Conservation (phyloP, 2,329 filamentous ascomycete species). For the Sclerotiophoma versabilis region DNA sequence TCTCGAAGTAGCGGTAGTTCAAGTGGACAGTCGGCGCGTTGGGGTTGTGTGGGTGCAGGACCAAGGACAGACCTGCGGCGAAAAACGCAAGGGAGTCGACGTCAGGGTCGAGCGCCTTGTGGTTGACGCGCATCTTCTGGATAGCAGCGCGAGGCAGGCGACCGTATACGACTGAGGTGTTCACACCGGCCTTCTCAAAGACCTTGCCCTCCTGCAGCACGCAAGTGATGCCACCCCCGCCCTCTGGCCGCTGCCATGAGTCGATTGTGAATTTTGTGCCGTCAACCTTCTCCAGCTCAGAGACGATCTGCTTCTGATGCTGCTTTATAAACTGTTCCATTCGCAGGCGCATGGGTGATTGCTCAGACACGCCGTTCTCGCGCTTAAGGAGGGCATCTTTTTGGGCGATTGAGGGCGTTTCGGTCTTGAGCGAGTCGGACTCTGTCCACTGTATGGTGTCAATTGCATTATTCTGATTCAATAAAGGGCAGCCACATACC, state of each 20-base stretch:
- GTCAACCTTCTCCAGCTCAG: slow-evolving; percentile 82
- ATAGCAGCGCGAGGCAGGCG: slow-evolving; percentile 87
- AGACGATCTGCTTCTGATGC: slow-evolving; percentile 87
- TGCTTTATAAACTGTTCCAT: slow-evolving; percentile 98
- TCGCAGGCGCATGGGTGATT: slow-evolving; percentile 93
- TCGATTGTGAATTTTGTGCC: slow-evolving; percentile 82
- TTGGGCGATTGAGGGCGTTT: slow-evolving; percentile 78
- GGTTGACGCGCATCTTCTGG: slow-evolving; percentile 82
- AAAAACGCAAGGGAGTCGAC: slow-evolving; percentile 93
- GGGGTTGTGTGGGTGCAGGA: slow-evolving; percentile 91
- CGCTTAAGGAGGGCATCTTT: slow-evolving; percentile 82
- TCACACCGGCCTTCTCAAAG: slow-evolving; percentile 97
- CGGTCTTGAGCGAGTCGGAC: slow-evolving; percentile 54
- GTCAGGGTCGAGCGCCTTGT: slow-evolving; percentile 83
- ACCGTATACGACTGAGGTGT: slow-evolving; percentile 94
- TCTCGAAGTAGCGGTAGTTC: slow-evolving; percentile 99
- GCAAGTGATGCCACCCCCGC: slow-evolving; percentile 92
- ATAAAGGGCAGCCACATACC: slow-evolving; percentile 51
- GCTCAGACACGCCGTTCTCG: slow-evolving; percentile 74
- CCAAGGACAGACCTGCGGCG: slow-evolving; percentile 89
- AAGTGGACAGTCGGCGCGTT: slow-evolving; percentile 98
- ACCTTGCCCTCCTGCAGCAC: slow-evolving; percentile 95
- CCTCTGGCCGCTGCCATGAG: slow-evolving; percentile 85
- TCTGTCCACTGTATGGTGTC: slow-evolving; percentile 40
- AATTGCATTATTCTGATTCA: not conserved